phyloP scores from a whole-genome alignment of 169 alveolate species.

The Plasmodium gaboni region DNA sequence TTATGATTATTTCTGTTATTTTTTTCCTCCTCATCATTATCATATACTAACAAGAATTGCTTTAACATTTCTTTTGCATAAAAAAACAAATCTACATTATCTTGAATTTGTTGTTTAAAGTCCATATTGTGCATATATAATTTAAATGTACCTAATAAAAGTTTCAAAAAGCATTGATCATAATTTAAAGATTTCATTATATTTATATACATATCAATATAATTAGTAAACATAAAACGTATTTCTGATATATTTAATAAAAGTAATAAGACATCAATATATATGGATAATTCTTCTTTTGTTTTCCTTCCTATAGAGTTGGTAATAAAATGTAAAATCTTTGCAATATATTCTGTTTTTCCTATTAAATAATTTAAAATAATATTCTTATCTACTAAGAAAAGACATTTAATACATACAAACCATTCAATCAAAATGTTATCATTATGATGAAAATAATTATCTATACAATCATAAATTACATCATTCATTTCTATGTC shows the following conservation, averaged over 20 bases:
- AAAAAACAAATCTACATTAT: conserved; percentile 32
- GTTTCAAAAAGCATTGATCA: conserved; percentile 54
- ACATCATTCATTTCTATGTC: conserved; percentile 59
- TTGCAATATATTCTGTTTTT: conserved; percentile 33
- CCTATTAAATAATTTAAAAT: conserved; percentile 60
- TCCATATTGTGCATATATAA: conserved; percentile 63
- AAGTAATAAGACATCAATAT: conserved; percentile 48
- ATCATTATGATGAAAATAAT: conserved; percentile 31
- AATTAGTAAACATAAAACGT: conserved; percentile 49
- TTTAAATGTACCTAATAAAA: conserved; percentile 43
- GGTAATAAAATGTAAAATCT: conserved; percentile 35
- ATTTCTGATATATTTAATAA: conserved; percentile 52
- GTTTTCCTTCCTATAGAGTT: conserved; percentile 49
- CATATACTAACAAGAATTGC: conserved; percentile 17
- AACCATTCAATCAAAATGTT: conserved; percentile 46
- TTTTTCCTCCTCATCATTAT: background rate
- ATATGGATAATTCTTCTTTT: conserved; percentile 15
- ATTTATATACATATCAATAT: conserved; percentile 34
- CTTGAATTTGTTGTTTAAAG: conserved; percentile 21
- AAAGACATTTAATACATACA: conserved; percentile 53
- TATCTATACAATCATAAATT: conserved; percentile 44
- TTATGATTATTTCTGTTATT: background rate
- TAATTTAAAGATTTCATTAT: conserved; percentile 37
- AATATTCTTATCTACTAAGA: conserved; percentile 62
- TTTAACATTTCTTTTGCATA: conserved; percentile 68